Percentiles rank a stretch among this genome's conserved stretches.
Evolutionary conservation across 768 basidiomycete genomes (phyloP).

Genomic region (Kondoa subrosea): DNA sequence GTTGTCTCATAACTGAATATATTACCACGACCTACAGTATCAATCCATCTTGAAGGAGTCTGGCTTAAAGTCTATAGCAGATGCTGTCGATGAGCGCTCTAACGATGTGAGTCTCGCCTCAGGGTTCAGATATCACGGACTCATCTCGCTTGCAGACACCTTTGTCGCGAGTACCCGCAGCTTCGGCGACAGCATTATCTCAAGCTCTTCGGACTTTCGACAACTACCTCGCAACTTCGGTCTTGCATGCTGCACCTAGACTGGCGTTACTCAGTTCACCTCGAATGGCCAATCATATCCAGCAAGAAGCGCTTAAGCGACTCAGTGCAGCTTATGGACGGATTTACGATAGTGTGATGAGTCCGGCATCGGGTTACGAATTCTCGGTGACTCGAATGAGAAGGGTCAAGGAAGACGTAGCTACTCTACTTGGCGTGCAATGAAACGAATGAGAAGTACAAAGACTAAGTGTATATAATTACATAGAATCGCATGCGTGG

Average conservation of each 20-base stretch:
- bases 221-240: conserved; percentile 62
- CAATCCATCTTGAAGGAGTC: conserved; percentile 33
- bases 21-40: conserved; percentile 28
- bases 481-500: too few relatives aligned
- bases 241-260: conserved; percentile 56
- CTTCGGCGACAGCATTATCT: not conserved
- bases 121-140: conserved; percentile 28
- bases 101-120: conserved; percentile 29
- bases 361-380: conserved; percentile 66
- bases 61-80: conserved; percentile 35
- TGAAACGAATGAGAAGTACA: not conserved
- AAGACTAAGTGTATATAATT: too few relatives aligned
- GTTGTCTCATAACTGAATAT: not conserved
- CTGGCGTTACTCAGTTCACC: conserved; percentile 57
- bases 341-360: conserved; percentile 60
- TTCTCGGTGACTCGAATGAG: conserved; percentile 38
- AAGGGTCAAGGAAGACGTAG: conserved; percentile 27
- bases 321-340: conserved; percentile 53
- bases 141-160: not conserved
- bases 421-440: conserved; percentile 19
- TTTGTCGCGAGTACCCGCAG: conserved; percentile 12
- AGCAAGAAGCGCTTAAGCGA: conserved; percentile 53
- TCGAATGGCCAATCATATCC: conserved; percentile 49
- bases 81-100: conserved; percentile 32
- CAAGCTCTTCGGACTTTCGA: conserved; percentile 42